Evolutionary conservation across 331 rosid species (phyloP).

Genomic region (Ulmus americana): DNA sequence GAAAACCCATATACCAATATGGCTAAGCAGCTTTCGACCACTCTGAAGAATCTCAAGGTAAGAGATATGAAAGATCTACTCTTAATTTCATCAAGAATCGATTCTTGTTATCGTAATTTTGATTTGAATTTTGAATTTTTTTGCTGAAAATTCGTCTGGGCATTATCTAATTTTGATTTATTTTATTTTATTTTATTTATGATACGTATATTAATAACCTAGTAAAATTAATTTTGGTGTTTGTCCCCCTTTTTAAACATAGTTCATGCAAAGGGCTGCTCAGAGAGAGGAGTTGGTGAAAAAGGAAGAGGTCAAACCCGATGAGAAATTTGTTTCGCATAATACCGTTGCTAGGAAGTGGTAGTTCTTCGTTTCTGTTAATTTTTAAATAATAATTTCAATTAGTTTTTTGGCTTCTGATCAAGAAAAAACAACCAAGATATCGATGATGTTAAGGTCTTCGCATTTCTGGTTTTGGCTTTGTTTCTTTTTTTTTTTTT

Average conservation of each 20-base stretch:
- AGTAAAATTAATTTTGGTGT: neutral
- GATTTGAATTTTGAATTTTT: constrained; percentile 12
- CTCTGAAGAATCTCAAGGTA: constrained; percentile 80
- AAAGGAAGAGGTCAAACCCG: constrained; percentile 58
- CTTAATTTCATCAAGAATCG: neutral
- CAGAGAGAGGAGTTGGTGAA: constrained; percentile 52
- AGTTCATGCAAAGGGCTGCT: constrained; percentile 95
- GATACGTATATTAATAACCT: neutral
- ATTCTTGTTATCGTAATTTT: neutral
- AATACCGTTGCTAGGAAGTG: constrained; percentile 41
- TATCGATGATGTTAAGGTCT: too few species aligned
- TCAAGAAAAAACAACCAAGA: too few species aligned
- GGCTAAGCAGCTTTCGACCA: constrained; percentile 74
- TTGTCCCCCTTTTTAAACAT: neutral
- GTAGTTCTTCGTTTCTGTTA: constrained; percentile 31
- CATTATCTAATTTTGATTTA: neutral
- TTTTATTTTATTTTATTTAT: neutral
- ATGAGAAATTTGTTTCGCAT: constrained; percentile 33
- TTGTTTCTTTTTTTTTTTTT: too few species aligned
- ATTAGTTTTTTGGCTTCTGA: neutral
- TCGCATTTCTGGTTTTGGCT: too few species aligned
- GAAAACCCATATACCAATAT: constrained; percentile 22
- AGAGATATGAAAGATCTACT: neutral
- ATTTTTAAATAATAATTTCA: neutral
- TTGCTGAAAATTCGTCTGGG: neutral